phyloP scores from a whole-genome alignment of 169 alveolate species.

The Plasmodium vivax region DNA sequence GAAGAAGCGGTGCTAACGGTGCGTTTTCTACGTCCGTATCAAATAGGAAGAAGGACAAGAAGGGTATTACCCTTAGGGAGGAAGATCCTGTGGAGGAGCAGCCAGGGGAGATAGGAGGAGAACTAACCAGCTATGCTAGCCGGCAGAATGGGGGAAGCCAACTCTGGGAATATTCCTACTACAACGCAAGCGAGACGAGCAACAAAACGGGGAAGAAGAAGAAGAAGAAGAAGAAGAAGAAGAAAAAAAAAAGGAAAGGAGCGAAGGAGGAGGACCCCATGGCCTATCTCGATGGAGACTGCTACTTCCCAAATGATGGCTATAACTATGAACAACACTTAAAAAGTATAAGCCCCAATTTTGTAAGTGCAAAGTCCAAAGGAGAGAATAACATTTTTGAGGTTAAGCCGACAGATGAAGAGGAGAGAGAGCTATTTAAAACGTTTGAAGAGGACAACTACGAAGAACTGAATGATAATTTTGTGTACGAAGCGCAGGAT shows the following conservation, averaged over 20 bases:
- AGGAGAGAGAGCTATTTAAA: conserved; percentile 79
- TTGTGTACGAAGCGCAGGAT: conserved; percentile 81
- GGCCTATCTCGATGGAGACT: conserved; percentile 82
- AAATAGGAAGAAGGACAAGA: background rate
- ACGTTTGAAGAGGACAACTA: conserved; percentile 77
- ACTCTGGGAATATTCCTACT: background rate
- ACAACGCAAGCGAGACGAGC: background rate
- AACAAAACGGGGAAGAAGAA: background rate
- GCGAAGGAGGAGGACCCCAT: conserved; percentile 7
- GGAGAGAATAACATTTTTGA: conserved; percentile 33
- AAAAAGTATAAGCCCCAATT: conserved; percentile 79
- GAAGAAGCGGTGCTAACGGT: background rate
- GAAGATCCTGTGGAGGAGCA: background rate
- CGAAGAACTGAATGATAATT: conserved; percentile 84
- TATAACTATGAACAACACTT: conserved; percentile 85
- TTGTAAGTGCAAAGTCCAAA: conserved; percentile 74
- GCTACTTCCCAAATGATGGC: conserved; percentile 87
- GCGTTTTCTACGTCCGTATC: background rate
- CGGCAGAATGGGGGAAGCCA: background rate
- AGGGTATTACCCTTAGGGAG: background rate
- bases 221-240: background rate
- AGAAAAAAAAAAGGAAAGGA: conserved; percentile 12
- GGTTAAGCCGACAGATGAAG: conserved; percentile 45
- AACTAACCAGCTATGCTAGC: background rate
- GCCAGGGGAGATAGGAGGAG: background rate